A percentile compares a stretch with the other conserved stretches of the same genome.
phyloP scores from a whole-genome alignment of 495 filamentous ascomycete species.

The Neurospora hispaniola region DNA sequence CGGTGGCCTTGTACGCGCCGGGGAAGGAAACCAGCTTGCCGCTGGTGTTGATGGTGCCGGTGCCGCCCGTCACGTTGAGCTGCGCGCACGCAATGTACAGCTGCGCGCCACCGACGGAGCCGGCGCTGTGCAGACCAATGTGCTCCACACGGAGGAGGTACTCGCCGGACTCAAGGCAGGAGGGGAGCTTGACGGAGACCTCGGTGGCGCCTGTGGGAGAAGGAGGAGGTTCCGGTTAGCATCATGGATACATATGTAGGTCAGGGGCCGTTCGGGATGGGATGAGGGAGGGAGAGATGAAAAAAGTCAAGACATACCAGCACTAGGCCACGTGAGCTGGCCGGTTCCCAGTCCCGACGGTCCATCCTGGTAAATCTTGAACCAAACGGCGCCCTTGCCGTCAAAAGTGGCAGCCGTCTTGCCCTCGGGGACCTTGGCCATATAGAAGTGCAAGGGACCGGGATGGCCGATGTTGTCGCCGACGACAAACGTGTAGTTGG shows the following conservation, averaged over 20 bases:
- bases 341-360: slow-evolving; percentile 24
- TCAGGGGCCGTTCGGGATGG: background rate
- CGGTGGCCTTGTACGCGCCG: slow-evolving; percentile 33
- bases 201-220: slow-evolving; percentile 13
- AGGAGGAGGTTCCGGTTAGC: background rate
- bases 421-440: slow-evolving; percentile 32
- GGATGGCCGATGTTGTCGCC: slow-evolving; percentile 34
- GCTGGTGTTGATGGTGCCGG: slow-evolving; percentile 22
- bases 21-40: slow-evolving; percentile 32
- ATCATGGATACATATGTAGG: too few relatives aligned
- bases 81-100: slow-evolving; percentile 43
- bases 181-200: slow-evolving; percentile 36
- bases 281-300: background rate
- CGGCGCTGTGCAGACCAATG: slow-evolving; percentile 40
- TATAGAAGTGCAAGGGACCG: slow-evolving; percentile 36
- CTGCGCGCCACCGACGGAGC: slow-evolving; percentile 38
- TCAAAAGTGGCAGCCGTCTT: slow-evolving; percentile 34
- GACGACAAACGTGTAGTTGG: slow-evolving; percentile 33
- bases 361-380: slow-evolving; percentile 35
- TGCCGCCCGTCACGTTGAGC: slow-evolving; percentile 31
- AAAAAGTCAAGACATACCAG: slow-evolving; percentile 17
- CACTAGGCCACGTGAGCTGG: slow-evolving; percentile 32
- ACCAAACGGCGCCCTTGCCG: slow-evolving; percentile 30
- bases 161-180: slow-evolving; percentile 39
- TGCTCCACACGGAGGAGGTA: slow-evolving; percentile 52